Base-by-base conservation (phyloP, 768 basidiomycete species). In the Boletus edulis region DNA sequence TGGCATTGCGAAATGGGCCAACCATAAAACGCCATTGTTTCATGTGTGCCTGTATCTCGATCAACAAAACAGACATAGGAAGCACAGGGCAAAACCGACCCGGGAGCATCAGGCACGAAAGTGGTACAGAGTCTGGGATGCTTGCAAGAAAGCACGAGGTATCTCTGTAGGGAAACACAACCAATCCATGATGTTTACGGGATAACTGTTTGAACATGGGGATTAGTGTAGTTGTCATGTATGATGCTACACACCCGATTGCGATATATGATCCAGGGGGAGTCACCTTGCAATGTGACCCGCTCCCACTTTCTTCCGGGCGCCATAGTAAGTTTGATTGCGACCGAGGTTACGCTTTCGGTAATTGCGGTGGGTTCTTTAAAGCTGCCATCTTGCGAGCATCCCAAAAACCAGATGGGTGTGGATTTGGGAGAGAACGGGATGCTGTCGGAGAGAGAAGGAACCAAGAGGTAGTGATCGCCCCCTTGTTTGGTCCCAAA, bases 1-100 rank as follows among this genome's bases (percentile, higher is more conserved):
- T 97, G 94, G 65, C 94, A 98, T 67, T 96, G 92, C 0, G 90
- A 89, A 37, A 95, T 73, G 0, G 89, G 89, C 85, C 87, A 91
- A 14, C 89, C 89, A 60, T 92, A 87, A 58, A 91, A 83, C 10
- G 91, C 86, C 84, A 93, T 86, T 5, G 65, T 50, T 56, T 61
- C 56, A 40, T 60, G 52, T 20, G 59, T 56, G 15, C 54, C 55
- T 56, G 13, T 38, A 20, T 42, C 50, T 9, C 14, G 32, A 46
- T 65, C 34, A 22, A 14, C 10, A 17, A 45, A 34, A 29, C 31
- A 4, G 37, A 51, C 10, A 7, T 8, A 40, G 31, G 12, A 32
- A 76, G 81, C 54, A 69, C 84, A 70, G 84, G 58, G 55, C 41
- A 37, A 11, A 57, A 80, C 74, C 59, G 70, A 80, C 91, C 94